phyloP scores from a whole-genome alignment of 345 rosid species.

The Psidium guajava region DNA sequence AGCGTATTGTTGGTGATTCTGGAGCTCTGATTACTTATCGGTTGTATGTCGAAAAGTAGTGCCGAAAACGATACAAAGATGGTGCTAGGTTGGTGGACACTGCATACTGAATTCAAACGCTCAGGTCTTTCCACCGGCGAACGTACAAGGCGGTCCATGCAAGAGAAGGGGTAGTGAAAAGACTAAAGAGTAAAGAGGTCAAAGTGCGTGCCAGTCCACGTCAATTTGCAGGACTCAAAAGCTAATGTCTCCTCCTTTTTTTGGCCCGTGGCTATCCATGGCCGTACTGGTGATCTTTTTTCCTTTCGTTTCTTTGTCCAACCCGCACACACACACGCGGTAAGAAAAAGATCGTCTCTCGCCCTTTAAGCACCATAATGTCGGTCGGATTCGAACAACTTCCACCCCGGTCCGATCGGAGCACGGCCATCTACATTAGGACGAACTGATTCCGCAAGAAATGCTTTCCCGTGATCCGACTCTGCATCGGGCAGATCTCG shows the following conservation, averaged over 20 bases:
- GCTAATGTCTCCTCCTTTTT: background rate
- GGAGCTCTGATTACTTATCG: no score
- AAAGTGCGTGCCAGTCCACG: background rate
- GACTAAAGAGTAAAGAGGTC: background rate
- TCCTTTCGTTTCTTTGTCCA: background rate
- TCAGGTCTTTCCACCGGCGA: background rate
- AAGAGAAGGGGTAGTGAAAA: background rate
- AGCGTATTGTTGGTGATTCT: no score
- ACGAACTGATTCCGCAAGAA: background rate
- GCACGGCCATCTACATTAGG: background rate
- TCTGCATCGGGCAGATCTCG: background rate
- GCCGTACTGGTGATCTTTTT: background rate
- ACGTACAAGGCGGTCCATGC: background rate
- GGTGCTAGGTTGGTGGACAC: no score
- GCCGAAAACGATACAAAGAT: no score
- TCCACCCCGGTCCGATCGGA: background rate
- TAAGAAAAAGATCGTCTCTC: background rate
- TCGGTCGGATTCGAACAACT: background rate
- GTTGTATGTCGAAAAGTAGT: no score
- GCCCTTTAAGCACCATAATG: background rate
- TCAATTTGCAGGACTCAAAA: background rate
- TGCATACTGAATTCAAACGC: background rate
- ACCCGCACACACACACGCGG: background rate
- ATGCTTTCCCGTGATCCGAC: background rate
- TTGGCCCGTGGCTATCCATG: background rate